Evolutionary conservation across 2,329 filamentous ascomycete species (phyloP).

Genomic region (Colletotrichum cereale): DNA sequence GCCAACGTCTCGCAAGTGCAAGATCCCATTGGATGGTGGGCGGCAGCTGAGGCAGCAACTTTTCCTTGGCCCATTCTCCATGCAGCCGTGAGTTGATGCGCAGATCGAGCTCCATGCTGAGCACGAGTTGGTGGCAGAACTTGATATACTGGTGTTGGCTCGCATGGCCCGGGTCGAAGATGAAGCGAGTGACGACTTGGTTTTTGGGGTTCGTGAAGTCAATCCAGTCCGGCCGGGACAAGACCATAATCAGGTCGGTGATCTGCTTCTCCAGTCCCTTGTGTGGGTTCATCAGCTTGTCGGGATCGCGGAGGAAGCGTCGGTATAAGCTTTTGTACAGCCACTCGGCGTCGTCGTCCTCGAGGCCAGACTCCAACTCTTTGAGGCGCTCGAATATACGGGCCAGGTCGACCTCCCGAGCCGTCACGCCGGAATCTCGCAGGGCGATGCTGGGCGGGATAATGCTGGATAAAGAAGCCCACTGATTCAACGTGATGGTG

Average conservation of each 20-base stretch:
- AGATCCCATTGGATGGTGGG: constrained; percentile 80
- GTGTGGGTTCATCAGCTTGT: constrained; percentile 70
- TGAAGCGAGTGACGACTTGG: constrained; percentile 80
- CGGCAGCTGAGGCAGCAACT: constrained; percentile 73
- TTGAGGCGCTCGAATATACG: constrained; percentile 70
- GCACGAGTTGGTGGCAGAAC: constrained; percentile 83
- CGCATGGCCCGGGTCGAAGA: constrained; percentile 70
- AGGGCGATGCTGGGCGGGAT: constrained; percentile 68
- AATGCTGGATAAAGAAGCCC: constrained; percentile 70
- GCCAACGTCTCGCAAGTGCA: constrained; percentile 80
- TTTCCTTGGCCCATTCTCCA: constrained; percentile 72
- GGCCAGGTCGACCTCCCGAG: constrained; percentile 71
- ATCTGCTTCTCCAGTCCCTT: constrained; percentile 78
- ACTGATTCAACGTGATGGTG: constrained; percentile 79
- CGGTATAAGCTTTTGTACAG: constrained; percentile 76
- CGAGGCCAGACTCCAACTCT: constrained; percentile 68
- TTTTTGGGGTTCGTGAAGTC: constrained; percentile 79
- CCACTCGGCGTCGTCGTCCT: constrained; percentile 68
- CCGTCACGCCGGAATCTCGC: constrained; percentile 67
- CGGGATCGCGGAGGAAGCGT: constrained; percentile 75
- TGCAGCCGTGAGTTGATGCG: constrained; percentile 75
- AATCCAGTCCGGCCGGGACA: constrained; percentile 78
- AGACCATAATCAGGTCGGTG: constrained; percentile 75
- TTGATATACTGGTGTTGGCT: constrained; percentile 70
- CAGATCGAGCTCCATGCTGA: constrained; percentile 78